These are phyloP conservation scores for Psidium guajava DNA, from an alignment of 345 rosid genomes.

Conservation along the genomic window DNA sequence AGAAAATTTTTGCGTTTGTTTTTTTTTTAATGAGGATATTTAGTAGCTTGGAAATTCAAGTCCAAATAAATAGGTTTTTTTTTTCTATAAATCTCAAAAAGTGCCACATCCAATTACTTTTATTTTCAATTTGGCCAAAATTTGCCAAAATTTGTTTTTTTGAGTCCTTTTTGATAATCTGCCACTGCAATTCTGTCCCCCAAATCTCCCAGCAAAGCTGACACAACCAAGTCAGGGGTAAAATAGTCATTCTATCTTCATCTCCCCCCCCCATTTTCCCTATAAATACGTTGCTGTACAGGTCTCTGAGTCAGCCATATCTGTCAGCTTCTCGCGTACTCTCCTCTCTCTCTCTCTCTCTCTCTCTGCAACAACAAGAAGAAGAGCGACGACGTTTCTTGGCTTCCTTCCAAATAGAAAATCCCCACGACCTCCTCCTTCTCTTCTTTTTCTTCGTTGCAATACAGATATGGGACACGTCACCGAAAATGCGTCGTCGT, in stretches of 20 bases:
- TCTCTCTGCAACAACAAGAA: neutral
- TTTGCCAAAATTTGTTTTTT: neutral
- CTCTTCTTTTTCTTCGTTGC: neutral
- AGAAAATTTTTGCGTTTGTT: neutral
- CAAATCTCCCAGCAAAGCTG: neutral
- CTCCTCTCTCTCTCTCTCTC: neutral
- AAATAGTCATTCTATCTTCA: neutral
- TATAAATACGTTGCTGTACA: neutral
- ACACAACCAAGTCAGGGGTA: neutral
- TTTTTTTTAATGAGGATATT: neutral
- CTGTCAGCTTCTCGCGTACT: neutral
- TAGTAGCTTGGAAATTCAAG: too few relatives aligned
- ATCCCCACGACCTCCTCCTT: neutral
- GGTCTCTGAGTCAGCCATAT: neutral
- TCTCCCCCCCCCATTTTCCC: fast-evolving
- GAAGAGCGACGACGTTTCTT: neutral
- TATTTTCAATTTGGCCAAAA: neutral
- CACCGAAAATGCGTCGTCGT: neutral
- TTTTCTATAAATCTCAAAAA: neutral
- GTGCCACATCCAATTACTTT: neutral
- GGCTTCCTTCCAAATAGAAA: neutral
- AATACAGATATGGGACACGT: neutral
- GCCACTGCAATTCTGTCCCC: neutral
- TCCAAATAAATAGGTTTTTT: neutral
- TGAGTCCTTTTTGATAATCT: neutral